phyloP scores from a whole-genome alignment of 164 flowering plant species.

The Macadamia tetraphylla region DNA sequence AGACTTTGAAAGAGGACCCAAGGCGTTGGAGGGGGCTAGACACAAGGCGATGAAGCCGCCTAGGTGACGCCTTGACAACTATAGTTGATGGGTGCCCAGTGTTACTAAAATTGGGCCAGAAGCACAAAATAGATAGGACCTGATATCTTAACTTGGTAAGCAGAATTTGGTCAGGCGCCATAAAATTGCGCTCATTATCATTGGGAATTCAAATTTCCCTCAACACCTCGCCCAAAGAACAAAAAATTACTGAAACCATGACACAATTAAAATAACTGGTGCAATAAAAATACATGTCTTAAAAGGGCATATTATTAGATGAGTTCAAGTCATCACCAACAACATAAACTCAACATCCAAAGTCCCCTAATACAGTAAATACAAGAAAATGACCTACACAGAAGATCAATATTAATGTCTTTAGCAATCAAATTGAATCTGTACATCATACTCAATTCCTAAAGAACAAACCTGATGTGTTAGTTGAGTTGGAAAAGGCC shows the following conservation, averaged over 20 bases:
- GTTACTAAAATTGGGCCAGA: too few relatives aligned
- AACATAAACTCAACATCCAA: not conserved
- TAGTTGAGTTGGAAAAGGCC: constrained; percentile 3
- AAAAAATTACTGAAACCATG: not conserved
- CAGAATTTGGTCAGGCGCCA: too few relatives aligned
- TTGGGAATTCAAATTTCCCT: too few relatives aligned
- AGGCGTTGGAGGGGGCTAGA: too few relatives aligned
- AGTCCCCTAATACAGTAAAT: not conserved
- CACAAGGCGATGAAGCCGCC: too few relatives aligned
- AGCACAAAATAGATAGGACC: too few relatives aligned
- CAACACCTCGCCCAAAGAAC: too few relatives aligned
- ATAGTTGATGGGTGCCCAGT: too few relatives aligned
- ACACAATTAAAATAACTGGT: not conserved
- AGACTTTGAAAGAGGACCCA: too few relatives aligned
- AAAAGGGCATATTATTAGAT: not conserved
- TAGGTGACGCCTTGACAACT: too few relatives aligned
- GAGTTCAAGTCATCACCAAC: not conserved
- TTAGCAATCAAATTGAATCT: constrained; percentile 11
- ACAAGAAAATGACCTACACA: constrained; percentile 4
- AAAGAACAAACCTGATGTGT: not conserved
- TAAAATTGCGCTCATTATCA: too few relatives aligned
- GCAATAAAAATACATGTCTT: not conserved
- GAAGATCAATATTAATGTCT: constrained; percentile 1
- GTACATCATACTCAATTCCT: constrained; percentile 9
- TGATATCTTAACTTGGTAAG: too few relatives aligned